Base-by-base conservation (phyloP, 1,284 basidiomycete genomes). In the Neolentinus lepideus region DNA sequence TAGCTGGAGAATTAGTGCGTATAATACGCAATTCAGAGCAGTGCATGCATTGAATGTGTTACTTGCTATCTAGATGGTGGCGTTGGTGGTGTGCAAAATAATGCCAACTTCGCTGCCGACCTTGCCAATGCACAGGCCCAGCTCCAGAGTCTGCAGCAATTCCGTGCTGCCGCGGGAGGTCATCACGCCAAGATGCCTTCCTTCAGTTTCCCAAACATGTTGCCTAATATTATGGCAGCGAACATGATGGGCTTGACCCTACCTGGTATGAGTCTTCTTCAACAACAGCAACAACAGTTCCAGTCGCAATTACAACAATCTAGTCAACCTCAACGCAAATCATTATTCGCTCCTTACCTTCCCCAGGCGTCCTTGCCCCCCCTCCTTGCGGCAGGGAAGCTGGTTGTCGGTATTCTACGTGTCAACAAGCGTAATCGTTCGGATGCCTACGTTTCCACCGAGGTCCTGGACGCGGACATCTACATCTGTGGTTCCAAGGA, bases 341-440 rank as follows among this genome's bases (percentile, higher is more conserved):
- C 94, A 45, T 81, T 99, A 52, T 99, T 99, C 67, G 97, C 97
- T 61, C 97, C 96, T 56, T 99, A 99, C 69, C 84, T 99, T 56
- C 97, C 97, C 54, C 96, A 98, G 70, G 95, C 95, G 9, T 97
- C 94, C 45, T 82, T 99, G 48, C 96, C 97, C 27, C 96, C 96
- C 51, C 84, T 99, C 58, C 83, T 99, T 54, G 91, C 92, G n/a
- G 95, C 97, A 16, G 97, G 96, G 52, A 99, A 99, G 75, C 81
- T 99, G 51, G 97, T 99, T 57, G 95, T 99, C 56, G 97, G 97
- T 60, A 93, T 98, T 54, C 75, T 99, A 54, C 88, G 97, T 53
- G 95, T 99, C 65, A 99, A 99, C 78, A 99, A 99, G 76, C 90
- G 97, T 66, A 98, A 98, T 71, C 84, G 97, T 56, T 98, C 96